These are phyloP conservation scores for Chlorociboria aeruginascens DNA, from an alignment of 495 filamentous ascomycete genomes.

Conservation along the genomic window DNA sequence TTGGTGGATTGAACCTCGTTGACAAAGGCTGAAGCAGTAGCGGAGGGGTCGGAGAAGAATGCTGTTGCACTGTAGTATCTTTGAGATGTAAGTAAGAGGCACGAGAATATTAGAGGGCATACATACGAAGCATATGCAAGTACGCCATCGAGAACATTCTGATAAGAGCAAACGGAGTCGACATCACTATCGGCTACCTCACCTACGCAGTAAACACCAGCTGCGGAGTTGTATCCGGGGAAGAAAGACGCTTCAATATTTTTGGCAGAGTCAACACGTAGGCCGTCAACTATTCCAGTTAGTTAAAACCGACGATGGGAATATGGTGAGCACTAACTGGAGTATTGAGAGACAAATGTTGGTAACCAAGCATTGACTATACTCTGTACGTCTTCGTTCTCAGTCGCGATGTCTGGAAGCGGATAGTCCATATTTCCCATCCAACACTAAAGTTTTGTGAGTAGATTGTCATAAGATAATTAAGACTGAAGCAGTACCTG, in stretches of 20 bases:
- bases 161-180: constrained; percentile 49
- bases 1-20: constrained; percentile 43
- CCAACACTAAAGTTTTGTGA: constrained; percentile 40
- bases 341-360: not conserved
- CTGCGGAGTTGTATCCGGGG: constrained; percentile 47
- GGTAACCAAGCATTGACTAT: constrained; percentile 54
- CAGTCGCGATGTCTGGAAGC: constrained; percentile 58
- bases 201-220: constrained; percentile 58
- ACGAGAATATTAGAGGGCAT: not conserved
- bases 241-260: constrained; percentile 62
- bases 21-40: constrained; percentile 43
- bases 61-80: constrained; percentile 45
- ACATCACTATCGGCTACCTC: constrained; percentile 51
- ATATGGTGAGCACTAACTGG: not conserved
- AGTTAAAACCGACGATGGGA: not conserved
- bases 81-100: not conserved
- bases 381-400: constrained; percentile 38
- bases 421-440: constrained; percentile 44
- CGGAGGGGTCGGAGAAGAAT: constrained; percentile 45
- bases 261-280: constrained; percentile 63
- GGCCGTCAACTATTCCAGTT: constrained; percentile 49
- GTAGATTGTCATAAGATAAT: not conserved
- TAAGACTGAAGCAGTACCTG: no score
- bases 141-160: constrained; percentile 45
- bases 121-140: constrained; percentile 54